Evolutionary conservation across 495 filamentous ascomycete species (phyloP), one percentile per base, ranked within the genome.

Genomic region (Polyplosphaeria fusca): DNA sequence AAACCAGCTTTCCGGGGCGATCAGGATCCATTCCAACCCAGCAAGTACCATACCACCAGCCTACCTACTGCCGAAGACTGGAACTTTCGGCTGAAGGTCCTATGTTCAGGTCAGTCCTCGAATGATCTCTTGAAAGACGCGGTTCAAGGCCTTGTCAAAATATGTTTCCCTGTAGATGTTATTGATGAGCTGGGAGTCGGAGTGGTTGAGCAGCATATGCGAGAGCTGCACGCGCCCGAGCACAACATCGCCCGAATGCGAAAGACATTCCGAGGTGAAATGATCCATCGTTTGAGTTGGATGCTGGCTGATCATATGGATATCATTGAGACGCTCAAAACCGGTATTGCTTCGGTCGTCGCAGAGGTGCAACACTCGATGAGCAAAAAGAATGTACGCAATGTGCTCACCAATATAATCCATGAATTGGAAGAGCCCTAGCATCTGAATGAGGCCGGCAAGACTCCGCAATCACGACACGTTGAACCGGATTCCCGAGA

Each of bases 121-220:
- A 40, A 56, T 18, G 35, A 39, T 3, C 13, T 62, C 7, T 42
- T 44, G 18, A 57, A 41, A 41, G 47, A 62, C 38, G 46, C 52
- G 2, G 42, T 63, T 7, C 47, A 47, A 39, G 60, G 37, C 32
- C 45, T 63, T 4, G 28, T 58, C 4, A 47, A 59, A 18, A 49
- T 63, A 19, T 53, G 53, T 30, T 42, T 63, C 44, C 60, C 60
- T 9, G 23, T 47, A 32, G 20, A 30, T 35, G 18, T 54, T 18
- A 44, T 58, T 3, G 26, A 58, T n/a, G 25, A 63, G 49, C 22
- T 54, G 14, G 41, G 60, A 11, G 11, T 48, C 5, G 37, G 58
- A 24, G 39, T 50, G 11, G 27, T 63, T 27, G 16, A 22, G 13
- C 0, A 16, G n/a, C 55, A 59, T n/a, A 60, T 64, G 61, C 48